Percentiles rank a stretch among this genome's conserved stretches.
phyloP scores from a whole-genome alignment of 179 eudicot species.

The Silene coronaria region DNA sequence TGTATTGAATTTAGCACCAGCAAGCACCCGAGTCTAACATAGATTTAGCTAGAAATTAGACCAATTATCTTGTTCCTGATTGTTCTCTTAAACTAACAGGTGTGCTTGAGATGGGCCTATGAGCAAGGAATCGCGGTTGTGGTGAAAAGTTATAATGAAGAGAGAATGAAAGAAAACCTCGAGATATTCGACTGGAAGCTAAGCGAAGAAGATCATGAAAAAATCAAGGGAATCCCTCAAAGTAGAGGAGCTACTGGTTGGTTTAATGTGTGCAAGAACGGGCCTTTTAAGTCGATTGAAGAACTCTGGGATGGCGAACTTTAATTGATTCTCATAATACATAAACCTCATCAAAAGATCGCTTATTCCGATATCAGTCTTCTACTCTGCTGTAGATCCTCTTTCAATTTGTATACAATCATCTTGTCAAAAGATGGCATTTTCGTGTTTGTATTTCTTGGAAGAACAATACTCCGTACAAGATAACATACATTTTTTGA shows the following conservation, averaged over 20 bases:
- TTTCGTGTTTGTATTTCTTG: too few species aligned
- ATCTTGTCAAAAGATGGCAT: too few species aligned
- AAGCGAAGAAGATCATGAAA: slow-evolving; percentile 37
- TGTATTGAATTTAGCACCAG: too few species aligned
- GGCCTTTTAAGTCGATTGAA: slow-evolving; percentile 44
- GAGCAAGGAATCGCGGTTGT: slow-evolving; percentile 49
- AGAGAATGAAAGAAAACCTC: slow-evolving; percentile 54
- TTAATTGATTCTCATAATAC: background rate
- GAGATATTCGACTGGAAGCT: slow-evolving; percentile 46
- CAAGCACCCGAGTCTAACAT: slow-evolving; percentile 10
- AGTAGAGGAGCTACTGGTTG: slow-evolving; percentile 37
- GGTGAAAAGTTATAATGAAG: slow-evolving; percentile 48
- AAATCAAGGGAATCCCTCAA: slow-evolving; percentile 47
- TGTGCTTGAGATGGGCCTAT: slow-evolving; percentile 45
- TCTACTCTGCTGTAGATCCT: too few species aligned
- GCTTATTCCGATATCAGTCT: background rate
- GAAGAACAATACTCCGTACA: too few species aligned
- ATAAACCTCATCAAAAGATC: background rate
- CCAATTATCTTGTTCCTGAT: background rate
- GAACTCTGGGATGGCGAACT: slow-evolving; percentile 57
- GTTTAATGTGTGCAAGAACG: slow-evolving; percentile 33
- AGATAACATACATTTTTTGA: too few species aligned
- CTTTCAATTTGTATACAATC: too few species aligned
- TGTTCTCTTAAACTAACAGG: slow-evolving; percentile 19
- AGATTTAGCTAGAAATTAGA: too few species aligned